Evolutionary conservation across 2,329 filamentous ascomycete genomes (phyloP).

Genomic region (Biscogniauxia marginata): DNA sequence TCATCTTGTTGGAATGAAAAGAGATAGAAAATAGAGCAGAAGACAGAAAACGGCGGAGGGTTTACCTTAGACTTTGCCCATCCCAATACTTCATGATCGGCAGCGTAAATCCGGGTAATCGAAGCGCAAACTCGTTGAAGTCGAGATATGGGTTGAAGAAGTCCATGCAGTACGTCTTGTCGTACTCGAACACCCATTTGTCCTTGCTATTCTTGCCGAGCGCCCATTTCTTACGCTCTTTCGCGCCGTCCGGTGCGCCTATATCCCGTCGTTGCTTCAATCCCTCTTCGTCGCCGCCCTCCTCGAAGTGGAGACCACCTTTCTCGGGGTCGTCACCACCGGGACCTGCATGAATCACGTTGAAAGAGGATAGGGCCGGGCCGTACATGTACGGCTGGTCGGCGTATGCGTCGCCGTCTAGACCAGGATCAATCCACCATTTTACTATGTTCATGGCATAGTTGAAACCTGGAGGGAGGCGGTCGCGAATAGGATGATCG

Average conservation of each 20-base stretch:
- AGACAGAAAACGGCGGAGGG: conserved; percentile 34
- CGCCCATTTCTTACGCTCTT: conserved; percentile 60
- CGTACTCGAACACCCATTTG: conserved; percentile 55
- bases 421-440: conserved; percentile 86
- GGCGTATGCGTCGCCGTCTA: conserved; percentile 87
- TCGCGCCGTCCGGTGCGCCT: conserved; percentile 52
- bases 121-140: conserved; percentile 71
- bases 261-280: conserved; percentile 42
- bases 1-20: no score
- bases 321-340: conserved; percentile 45
- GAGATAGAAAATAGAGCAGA: conserved; percentile 21
- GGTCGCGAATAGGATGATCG: conserved; percentile 82
- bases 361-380: conserved; percentile 76
- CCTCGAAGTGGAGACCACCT: conserved; percentile 58
- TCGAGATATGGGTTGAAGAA: conserved; percentile 94
- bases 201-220: conserved; percentile 48
- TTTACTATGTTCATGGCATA: conserved; percentile 82
- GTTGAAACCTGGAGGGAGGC: conserved; percentile 81
- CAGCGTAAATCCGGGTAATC: conserved; percentile 70
- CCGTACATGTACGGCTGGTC: conserved; percentile 87
- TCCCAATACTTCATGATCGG: conserved; percentile 79
- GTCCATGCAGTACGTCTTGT: conserved; percentile 51
- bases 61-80: conserved; percentile 72
- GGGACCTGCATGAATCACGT: conserved; percentile 67
- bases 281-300: conserved; percentile 63